Evolutionary conservation across 352 stramenopile genomes (phyloP).

Genomic region (Globisporangium cystogenes): DNA sequence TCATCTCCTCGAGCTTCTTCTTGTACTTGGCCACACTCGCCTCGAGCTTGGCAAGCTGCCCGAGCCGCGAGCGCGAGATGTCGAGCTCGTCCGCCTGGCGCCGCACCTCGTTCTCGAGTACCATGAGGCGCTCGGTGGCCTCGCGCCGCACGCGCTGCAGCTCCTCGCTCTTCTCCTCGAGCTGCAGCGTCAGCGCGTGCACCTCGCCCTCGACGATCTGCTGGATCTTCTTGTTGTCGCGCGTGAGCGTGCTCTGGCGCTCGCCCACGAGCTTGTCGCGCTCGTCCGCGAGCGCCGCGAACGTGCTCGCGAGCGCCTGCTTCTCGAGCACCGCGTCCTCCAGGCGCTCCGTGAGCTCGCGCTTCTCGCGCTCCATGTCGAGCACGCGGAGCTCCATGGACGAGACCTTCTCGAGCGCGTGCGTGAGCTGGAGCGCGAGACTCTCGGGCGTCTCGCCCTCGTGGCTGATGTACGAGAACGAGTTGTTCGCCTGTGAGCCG

Average conservation of each 20-base stretch:
- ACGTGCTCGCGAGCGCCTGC: slow-evolving; percentile 34
- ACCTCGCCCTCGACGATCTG: slow-evolving; percentile 83
- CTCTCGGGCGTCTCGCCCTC: slow-evolving; percentile 39
- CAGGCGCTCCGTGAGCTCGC: slow-evolving; percentile 63
- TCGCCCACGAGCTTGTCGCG: slow-evolving; percentile 66
- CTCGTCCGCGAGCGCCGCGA: slow-evolving; percentile 49
- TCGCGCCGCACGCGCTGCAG: slow-evolving; percentile 68
- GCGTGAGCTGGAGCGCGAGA: slow-evolving; percentile 45
- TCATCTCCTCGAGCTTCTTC: slow-evolving; percentile 85
- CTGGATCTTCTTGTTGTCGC: slow-evolving; percentile 87
- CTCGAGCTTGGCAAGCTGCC: slow-evolving; percentile 74
- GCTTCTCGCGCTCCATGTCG: slow-evolving; percentile 76
- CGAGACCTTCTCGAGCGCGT: slow-evolving; percentile 63
- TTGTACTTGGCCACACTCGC: slow-evolving; percentile 81
- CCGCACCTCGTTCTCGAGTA: slow-evolving; percentile 83
- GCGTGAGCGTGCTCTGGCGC: slow-evolving; percentile 65
- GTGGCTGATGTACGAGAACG: slow-evolving; percentile 49
- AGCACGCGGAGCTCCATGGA: slow-evolving; percentile 68
- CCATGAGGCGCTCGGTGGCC: slow-evolving; percentile 64
- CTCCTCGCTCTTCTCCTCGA: slow-evolving; percentile 79
- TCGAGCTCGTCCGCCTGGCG: slow-evolving; percentile 82
- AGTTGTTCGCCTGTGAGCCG: slow-evolving; percentile 27
- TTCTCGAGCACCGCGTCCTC: slow-evolving; percentile 54
- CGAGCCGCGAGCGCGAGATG: slow-evolving; percentile 82
- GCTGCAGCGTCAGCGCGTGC: slow-evolving; percentile 60